A percentile compares a stretch with the other conserved stretches of the same genome.
Evolutionary conservation across 1,284 basidiomycete genomes (phyloP).

Genomic region (Ustilago shanxiensis): DNA sequence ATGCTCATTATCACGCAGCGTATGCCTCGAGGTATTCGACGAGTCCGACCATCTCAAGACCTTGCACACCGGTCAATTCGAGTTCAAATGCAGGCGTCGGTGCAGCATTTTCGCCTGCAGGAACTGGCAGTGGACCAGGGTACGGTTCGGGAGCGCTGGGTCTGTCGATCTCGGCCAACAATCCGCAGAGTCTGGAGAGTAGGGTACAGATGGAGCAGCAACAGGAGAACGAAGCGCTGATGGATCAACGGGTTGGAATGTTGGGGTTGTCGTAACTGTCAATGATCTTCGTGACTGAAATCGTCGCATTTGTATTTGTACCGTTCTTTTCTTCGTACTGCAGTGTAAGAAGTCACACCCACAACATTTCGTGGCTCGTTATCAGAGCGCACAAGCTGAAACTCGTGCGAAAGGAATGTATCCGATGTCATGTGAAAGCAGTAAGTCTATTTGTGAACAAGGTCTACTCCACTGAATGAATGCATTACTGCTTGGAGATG

Average conservation of each 20-base stretch:
- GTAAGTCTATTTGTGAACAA: background rate
- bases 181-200: slow-evolving; percentile 23
- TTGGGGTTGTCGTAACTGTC: slow-evolving; percentile 31
- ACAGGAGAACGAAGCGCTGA: slow-evolving; percentile 43
- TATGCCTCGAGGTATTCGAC: slow-evolving; percentile 41
- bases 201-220: slow-evolving; percentile 32
- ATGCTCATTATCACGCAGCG: slow-evolving; percentile 16
- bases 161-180: slow-evolving; percentile 43
- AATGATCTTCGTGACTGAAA: too few species aligned
- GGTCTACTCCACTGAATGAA: too few species aligned
- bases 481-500: slow-evolving; percentile 39
- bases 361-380: background rate
- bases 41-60: slow-evolving; percentile 39
- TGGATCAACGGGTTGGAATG: slow-evolving; percentile 49
- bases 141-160: slow-evolving; percentile 57
- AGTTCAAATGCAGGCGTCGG: slow-evolving; percentile 7
- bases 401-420: background rate
- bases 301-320: slow-evolving; percentile 19
- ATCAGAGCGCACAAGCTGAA: background rate
- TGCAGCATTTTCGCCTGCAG: slow-evolving; percentile 37
- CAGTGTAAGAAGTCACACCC: background rate
- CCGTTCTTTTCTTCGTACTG: background rate
- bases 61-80: slow-evolving; percentile 36
- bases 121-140: slow-evolving; percentile 45
- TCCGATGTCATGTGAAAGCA: background rate